phyloP scores from a whole-genome alignment of 2,329 filamentous ascomycete genomes.

The Zasmidium cellare region DNA sequence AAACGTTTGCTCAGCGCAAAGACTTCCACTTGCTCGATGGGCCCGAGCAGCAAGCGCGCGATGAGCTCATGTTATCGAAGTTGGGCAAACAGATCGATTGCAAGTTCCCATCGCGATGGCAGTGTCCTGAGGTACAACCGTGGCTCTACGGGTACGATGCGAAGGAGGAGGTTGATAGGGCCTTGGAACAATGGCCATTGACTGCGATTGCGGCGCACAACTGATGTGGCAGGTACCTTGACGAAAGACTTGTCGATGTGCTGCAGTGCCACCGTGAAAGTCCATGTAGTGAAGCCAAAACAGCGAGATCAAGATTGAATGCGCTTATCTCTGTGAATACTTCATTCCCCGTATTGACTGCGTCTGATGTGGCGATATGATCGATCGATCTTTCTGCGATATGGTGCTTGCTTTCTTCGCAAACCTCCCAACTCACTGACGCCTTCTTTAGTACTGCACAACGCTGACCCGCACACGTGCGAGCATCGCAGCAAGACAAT shows the following conservation, averaged over 20 bases:
- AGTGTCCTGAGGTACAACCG: slow-evolving; percentile 62
- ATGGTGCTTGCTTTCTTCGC: neutral
- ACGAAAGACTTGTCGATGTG: neutral
- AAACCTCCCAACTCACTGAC: neutral
- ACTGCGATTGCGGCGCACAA: neutral
- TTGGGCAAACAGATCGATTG: slow-evolving; percentile 53
- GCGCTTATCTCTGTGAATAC: no score
- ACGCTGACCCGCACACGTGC: neutral
- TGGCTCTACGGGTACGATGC: slow-evolving; percentile 68
- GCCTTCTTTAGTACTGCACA: neutral
- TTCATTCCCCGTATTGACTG: no score
- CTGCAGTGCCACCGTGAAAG: no score
- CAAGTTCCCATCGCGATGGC: slow-evolving; percentile 64
- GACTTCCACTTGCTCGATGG: slow-evolving; percentile 51
- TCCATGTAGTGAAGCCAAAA: no score
- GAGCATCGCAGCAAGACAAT: neutral
- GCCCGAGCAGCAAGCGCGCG: slow-evolving; percentile 58
- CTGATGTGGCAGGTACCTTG: neutral
- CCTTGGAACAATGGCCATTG: slow-evolving; percentile 25
- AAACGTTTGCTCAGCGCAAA: slow-evolving; percentile 57
- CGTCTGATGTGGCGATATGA: no score
- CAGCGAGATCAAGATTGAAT: no score
- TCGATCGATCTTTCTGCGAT: neutral
- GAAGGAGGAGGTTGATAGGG: slow-evolving; percentile 49
- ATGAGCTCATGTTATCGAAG: slow-evolving; percentile 58